phyloP scores from a whole-genome alignment of 2,329 filamentous ascomycete genomes.

The Spiromastix sp. region DNA sequence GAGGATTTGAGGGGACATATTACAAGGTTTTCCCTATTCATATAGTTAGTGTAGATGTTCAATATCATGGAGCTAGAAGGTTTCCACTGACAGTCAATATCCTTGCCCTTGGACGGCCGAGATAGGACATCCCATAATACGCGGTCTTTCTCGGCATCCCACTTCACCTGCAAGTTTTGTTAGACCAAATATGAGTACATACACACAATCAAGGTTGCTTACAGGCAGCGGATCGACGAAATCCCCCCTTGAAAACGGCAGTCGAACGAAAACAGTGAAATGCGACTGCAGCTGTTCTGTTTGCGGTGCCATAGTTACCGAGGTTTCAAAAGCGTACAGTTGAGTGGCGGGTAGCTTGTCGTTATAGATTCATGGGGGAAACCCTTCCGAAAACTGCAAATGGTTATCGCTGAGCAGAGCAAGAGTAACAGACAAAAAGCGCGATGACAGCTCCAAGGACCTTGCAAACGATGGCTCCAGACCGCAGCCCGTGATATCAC shows the following conservation, averaged over 20 bases:
- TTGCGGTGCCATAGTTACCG: constrained; percentile 2
- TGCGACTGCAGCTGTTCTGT: constrained; percentile 12
- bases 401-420: too few species aligned
- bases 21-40: constrained; percentile 65
- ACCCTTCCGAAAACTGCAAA: too few species aligned
- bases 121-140: constrained; percentile 85
- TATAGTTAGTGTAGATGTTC: constrained; percentile 3
- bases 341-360: too few species aligned
- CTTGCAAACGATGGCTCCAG: too few species aligned
- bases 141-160: constrained; percentile 79
- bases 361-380: too few species aligned
- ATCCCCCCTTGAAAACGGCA: constrained; percentile 78
- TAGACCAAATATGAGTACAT: constrained; percentile 7
- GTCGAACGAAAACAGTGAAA: constrained; percentile 69
- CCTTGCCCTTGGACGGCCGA: constrained; percentile 62
- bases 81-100: constrained; percentile 66
- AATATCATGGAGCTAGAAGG: neutral
- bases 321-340: too few species aligned
- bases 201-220: constrained; percentile 24
- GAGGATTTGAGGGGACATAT: neutral
- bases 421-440: too few species aligned
- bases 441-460: too few species aligned
- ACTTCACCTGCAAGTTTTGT: constrained; percentile 56
- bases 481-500: too few species aligned
- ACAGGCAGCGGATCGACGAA: constrained; percentile 87